Conservation (phyloP, 1,284 basidiomycete species). For the Rugosomyces carneus region DNA sequence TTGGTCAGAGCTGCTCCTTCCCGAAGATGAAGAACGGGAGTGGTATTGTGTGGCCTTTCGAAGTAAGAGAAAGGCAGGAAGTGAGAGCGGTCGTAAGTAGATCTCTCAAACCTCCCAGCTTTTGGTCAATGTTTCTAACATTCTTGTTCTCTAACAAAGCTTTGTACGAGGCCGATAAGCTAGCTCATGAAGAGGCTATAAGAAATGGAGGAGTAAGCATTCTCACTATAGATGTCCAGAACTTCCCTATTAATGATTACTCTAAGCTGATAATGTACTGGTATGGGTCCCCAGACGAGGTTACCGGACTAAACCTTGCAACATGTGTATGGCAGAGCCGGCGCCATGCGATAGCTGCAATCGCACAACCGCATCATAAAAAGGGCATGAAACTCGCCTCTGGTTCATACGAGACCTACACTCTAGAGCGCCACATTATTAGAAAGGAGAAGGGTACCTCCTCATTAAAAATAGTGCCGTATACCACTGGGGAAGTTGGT, state of each 20-base stretch:
- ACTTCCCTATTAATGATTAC: constrained; percentile 6
- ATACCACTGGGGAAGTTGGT: constrained; percentile 62
- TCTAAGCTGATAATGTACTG: constrained; percentile 75
- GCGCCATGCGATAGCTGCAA: constrained; percentile 75
- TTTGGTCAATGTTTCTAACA: constrained; percentile 4
- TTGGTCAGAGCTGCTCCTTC: constrained; percentile 70
- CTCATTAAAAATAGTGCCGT: constrained; percentile 52
- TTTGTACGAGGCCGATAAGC: constrained; percentile 79
- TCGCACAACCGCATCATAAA: constrained; percentile 73
- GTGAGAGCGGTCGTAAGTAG: constrained; percentile 59
- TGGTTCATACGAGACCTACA: constrained; percentile 73
- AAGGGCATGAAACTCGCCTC: constrained; percentile 78
- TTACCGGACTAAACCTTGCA: constrained; percentile 79
- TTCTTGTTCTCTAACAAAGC: constrained; percentile 42
- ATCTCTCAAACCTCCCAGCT: constrained; percentile 15
- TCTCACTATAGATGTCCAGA: not conserved
- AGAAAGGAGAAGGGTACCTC: constrained; percentile 56
- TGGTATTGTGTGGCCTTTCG: constrained; percentile 91
- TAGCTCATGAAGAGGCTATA: constrained; percentile 88
- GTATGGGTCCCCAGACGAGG: constrained; percentile 80
- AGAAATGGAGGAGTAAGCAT: constrained; percentile 69
- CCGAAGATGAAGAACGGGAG: constrained; percentile 66
- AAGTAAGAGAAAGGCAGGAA: constrained; percentile 67
- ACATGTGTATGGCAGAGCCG: constrained; percentile 95
- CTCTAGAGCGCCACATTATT: constrained; percentile 70